Evolutionary conservation across 169 alveolate species (phyloP).

Genomic region (Eimeria praecox): DNA sequence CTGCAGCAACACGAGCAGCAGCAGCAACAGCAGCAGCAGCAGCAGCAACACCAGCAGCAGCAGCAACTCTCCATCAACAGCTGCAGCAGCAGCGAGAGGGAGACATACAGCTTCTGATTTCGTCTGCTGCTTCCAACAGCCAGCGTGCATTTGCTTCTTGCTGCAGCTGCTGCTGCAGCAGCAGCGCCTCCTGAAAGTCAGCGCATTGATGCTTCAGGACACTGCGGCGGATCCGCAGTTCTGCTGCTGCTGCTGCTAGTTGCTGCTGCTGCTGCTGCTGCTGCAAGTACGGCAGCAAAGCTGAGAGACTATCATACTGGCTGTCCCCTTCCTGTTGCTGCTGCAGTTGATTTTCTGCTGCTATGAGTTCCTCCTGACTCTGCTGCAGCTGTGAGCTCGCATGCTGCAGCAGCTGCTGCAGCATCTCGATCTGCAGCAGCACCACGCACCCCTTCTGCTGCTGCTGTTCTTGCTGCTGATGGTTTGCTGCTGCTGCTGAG

Average conservation of each 20-base stretch:
- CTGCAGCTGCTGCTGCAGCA: slow-evolving; percentile 64
- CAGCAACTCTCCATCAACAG: neutral
- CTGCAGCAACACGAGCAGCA: neutral
- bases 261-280: slow-evolving; percentile 53
- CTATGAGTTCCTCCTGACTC: slow-evolving; percentile 14
- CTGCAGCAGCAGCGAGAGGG: neutral
- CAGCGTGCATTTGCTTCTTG: slow-evolving; percentile 61
- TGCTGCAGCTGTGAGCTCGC: slow-evolving; percentile 52
- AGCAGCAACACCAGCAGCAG: neutral
- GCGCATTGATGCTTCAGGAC: slow-evolving; percentile 49
- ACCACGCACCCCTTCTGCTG: slow-evolving; percentile 64
- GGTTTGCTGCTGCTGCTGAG: slow-evolving; percentile 46
- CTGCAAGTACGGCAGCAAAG: slow-evolving; percentile 37
- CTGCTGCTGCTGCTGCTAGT: slow-evolving; percentile 68
- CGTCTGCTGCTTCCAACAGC: slow-evolving; percentile 63
- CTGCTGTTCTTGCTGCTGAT: slow-evolving; percentile 42
- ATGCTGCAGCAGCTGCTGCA: slow-evolving; percentile 63
- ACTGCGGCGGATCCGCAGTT: slow-evolving; percentile 68
- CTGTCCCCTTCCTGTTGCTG: slow-evolving; percentile 31
- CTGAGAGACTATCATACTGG: slow-evolving; percentile 18
- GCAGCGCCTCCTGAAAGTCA: slow-evolving; percentile 54
- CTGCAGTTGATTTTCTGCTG: slow-evolving; percentile 5
- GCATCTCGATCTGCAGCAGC: slow-evolving; percentile 60
- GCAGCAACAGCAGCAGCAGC: neutral
- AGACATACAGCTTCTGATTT: neutral